Evolutionary conservation across 257 asterid species (phyloP).

Genomic region (Jasminum sambac): DNA sequence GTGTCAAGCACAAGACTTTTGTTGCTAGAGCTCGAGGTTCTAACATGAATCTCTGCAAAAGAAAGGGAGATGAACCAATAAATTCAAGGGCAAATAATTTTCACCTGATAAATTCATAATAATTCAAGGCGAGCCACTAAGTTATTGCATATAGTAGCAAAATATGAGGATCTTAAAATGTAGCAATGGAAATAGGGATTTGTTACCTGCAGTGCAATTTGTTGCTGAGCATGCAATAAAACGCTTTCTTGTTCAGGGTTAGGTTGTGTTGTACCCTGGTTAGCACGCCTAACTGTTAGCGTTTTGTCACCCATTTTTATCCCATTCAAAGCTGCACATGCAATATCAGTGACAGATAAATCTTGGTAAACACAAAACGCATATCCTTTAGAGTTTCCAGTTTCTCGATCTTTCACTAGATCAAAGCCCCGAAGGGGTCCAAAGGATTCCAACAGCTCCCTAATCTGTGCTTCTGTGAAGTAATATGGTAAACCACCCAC

Average conservation of each 20-base stretch:
- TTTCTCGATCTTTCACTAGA: conserved; percentile 95
- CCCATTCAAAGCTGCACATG: conserved; percentile 98
- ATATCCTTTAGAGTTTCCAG: conserved; percentile 99
- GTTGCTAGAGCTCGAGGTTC: conserved; percentile 62
- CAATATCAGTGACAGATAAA: conserved; percentile 90
- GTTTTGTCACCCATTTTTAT: conserved; percentile 98
- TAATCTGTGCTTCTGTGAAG: conserved; percentile 86
- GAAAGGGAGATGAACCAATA: neutral
- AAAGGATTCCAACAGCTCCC: conserved; percentile 97
- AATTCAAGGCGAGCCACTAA: neutral
- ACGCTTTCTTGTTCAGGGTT: conserved; percentile 97
- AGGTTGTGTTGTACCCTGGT: conserved; percentile 80
- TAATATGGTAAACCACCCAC: conserved; percentile 97
- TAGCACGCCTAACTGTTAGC: conserved; percentile 95
- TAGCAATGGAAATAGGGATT: conserved; percentile 1
- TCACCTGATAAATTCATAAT: neutral
- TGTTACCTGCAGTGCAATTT: conserved; percentile 83
- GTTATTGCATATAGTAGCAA: neutral
- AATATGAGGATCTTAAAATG: conserved; percentile 3
- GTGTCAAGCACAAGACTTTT: conserved; percentile 79
- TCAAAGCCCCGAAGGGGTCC: conserved; percentile 95
- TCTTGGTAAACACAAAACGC: conserved; percentile 97
- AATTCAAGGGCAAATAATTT: neutral
- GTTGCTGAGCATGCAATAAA: conserved; percentile 91
- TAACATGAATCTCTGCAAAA: conserved; percentile 68